phyloP scores from a whole-genome alignment of 2,329 filamentous ascomycete genomes.

The Apiospora kogelbergensis region DNA sequence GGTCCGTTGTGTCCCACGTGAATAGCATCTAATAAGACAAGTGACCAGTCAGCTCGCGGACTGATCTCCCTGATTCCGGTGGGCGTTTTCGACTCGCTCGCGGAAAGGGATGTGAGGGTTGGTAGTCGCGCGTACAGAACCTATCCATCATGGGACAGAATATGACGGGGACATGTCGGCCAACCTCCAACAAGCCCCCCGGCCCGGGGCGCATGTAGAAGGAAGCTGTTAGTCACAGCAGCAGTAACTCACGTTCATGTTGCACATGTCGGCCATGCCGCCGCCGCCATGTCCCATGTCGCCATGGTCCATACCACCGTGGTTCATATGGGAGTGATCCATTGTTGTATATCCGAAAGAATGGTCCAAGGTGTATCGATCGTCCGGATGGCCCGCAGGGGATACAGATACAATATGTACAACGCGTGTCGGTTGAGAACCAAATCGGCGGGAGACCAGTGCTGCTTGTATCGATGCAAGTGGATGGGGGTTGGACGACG shows the following conservation, averaged over 20 bases:
- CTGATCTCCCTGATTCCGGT: background rate
- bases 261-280: slow-evolving; percentile 71
- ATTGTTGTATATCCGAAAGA: slow-evolving; percentile 16
- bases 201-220: background rate
- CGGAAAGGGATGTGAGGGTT: no score
- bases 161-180: background rate
- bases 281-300: slow-evolving; percentile 57
- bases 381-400: background rate
- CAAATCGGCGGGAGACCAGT: background rate
- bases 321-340: slow-evolving; percentile 47
- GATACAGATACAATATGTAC: background rate
- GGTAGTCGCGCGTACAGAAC: no score
- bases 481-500: background rate
- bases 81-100: no score
- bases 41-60: background rate
- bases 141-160: background rate
- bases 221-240: background rate
- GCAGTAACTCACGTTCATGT: slow-evolving; percentile 75
- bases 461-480: background rate
- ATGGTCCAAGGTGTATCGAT: background rate
- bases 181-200: background rate
- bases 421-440: background rate
- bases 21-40: slow-evolving; percentile 80
- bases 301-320: slow-evolving; percentile 45
- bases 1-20: slow-evolving; percentile 89